phyloP scores from a whole-genome alignment of 2,329 filamentous ascomycete species.

The Talaromyces marneffei region DNA sequence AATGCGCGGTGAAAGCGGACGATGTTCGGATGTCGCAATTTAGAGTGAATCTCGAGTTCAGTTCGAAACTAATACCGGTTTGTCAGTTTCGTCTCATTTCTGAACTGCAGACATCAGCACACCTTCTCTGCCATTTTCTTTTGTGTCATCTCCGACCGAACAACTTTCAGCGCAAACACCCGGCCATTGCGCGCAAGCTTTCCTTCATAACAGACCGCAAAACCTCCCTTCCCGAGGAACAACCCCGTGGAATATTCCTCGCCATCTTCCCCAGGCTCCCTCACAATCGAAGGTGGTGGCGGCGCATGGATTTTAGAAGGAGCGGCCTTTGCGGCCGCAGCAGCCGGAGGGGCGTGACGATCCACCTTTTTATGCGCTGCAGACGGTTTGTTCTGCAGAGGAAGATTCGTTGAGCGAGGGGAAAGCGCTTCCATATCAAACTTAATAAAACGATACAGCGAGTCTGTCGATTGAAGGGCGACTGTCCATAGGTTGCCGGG shows the following conservation, averaged over 20 bases:
- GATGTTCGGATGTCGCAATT: conserved; percentile 92
- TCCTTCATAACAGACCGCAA: conserved; percentile 48
- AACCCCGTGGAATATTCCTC: conserved; percentile 43
- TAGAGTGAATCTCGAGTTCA: conserved; percentile 96
- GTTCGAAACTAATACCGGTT: conserved; percentile 55
- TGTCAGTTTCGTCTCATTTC: background rate
- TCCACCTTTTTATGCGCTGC: conserved; percentile 36
- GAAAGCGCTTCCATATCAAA: conserved; percentile 46
- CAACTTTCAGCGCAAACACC: conserved; percentile 47
- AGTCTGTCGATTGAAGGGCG: background rate
- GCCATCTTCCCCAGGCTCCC: conserved; percentile 40
- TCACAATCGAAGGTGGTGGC: conserved; percentile 40
- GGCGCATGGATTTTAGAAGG: conserved; percentile 41
- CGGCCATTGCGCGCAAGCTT: conserved; percentile 38
- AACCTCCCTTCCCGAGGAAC: conserved; percentile 47
- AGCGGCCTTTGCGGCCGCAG: conserved; percentile 28
- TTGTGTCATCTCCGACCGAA: conserved; percentile 45
- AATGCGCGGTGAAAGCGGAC: conserved; percentile 95
- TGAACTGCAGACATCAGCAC: background rate
- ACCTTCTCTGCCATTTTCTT: conserved; percentile 51
- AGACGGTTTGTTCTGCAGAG: conserved; percentile 37
- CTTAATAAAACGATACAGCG: background rate
- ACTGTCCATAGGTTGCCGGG: background rate
- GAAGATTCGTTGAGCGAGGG: conserved; percentile 44
- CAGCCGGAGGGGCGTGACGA: conserved; percentile 28